Conservation (phyloP, 345 rosid genomes). For the Linum lewisii region DNA sequence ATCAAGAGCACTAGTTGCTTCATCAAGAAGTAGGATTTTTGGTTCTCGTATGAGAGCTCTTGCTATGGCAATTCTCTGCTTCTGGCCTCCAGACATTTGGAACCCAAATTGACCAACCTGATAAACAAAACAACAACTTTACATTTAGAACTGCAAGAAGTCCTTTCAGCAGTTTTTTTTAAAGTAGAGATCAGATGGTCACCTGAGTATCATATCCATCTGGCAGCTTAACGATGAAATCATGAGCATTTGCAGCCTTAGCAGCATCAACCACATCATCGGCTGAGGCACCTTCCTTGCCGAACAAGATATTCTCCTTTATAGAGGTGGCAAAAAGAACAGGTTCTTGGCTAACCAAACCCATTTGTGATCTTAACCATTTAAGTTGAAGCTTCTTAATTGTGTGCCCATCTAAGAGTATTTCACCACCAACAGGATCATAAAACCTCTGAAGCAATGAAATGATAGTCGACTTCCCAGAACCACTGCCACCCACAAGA, state of each 20-base stretch:
- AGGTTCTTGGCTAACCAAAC: constrained; percentile 58
- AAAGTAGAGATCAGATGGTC: constrained; percentile 15
- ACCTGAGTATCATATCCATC: constrained; percentile 65
- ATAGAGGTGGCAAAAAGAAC: constrained; percentile 54
- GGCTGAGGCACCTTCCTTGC: constrained; percentile 52
- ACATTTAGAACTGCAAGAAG: neutral
- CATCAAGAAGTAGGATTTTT: constrained; percentile 54
- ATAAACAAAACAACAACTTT: neutral
- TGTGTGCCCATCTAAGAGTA: constrained; percentile 51
- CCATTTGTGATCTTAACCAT: constrained; percentile 64
- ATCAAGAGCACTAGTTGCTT: constrained; percentile 67
- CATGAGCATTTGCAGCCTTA: constrained; percentile 54
- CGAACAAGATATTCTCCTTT: constrained; percentile 51
- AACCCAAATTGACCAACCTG: constrained; percentile 65
- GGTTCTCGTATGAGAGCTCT: constrained; percentile 57
- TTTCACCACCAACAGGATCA: constrained; percentile 44
- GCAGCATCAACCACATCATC: constrained; percentile 47
- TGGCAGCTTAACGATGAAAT: constrained; percentile 50
- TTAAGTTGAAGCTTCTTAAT: constrained; percentile 46
- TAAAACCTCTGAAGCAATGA: constrained; percentile 58
- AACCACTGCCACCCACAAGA: constrained; percentile 64
- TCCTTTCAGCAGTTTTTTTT: neutral
- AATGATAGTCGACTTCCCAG: constrained; percentile 56
- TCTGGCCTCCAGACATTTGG: constrained; percentile 68
- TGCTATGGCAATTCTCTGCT: constrained; percentile 66